Percentiles rank a stretch among this genome's conserved stretches.
Evolutionary conservation across 257 asterid species (phyloP).

Genomic region (Cordia subcordata): DNA sequence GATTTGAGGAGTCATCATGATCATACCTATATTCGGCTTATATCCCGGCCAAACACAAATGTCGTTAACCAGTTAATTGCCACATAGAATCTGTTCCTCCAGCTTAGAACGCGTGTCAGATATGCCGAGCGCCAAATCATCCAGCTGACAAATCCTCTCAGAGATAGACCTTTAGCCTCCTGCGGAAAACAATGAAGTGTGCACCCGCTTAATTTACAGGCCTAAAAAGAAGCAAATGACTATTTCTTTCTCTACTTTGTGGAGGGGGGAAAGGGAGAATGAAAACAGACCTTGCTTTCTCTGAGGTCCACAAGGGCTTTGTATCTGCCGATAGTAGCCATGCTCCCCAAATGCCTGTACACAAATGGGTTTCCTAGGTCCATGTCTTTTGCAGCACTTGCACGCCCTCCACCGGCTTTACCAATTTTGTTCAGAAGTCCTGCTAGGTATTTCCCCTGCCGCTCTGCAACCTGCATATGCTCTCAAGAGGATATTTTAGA

Average conservation of each 20-base stretch:
- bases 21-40: slow-evolving; percentile 53
- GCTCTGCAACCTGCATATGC: slow-evolving; percentile 75
- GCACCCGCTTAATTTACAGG: neutral
- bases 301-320: slow-evolving; percentile 97
- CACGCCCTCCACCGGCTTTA: slow-evolving; percentile 75
- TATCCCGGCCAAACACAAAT: slow-evolving; percentile 81
- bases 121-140: slow-evolving; percentile 97
- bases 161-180: slow-evolving; percentile 74
- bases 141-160: slow-evolving; percentile 84
- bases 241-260: neutral
- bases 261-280: neutral
- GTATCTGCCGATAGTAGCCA: slow-evolving; percentile 91
- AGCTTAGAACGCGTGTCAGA: slow-evolving; percentile 86
- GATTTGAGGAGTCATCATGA: no score
- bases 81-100: slow-evolving; percentile 92
- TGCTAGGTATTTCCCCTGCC: slow-evolving; percentile 85
- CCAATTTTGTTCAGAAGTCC: slow-evolving; percentile 55
- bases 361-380: slow-evolving; percentile 60
- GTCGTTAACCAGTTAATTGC: slow-evolving; percentile 85
- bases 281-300: slow-evolving; percentile 72
- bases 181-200: slow-evolving; percentile 14
- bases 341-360: slow-evolving; percentile 87
- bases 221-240: slow-evolving; percentile 9
- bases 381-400: slow-evolving; percentile 45
- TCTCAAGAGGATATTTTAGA: slow-evolving; percentile 1